Base-by-base conservation (phyloP, 257 asterid species). In the Solanum paucissectum region DNA sequence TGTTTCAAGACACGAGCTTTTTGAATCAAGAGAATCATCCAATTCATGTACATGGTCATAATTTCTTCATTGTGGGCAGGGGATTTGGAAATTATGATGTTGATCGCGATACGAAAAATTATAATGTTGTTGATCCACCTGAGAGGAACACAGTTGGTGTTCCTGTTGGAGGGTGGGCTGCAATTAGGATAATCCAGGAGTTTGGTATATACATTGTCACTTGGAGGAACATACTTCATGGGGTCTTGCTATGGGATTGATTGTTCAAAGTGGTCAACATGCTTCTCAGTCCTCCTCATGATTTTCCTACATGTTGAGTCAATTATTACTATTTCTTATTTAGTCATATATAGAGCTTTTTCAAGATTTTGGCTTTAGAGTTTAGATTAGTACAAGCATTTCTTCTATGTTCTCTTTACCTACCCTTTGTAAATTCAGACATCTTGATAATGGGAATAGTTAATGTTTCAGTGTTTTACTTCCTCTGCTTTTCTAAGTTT, bases 101-200 rank as follows among this genome's bases (percentile, higher is more conserved):
- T 1, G 87, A 60, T 4, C 88, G 86, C 89, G 97, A 94, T 90
- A 93, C 94, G 0, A 14, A 3, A 1, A 23, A 64, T 9, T 93
- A 93, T 87, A 95, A 96, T 86, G 91, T 95, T 6, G 92, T 91
- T 38, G 96, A 95, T 84, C 99, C 99, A 3, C 95, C 97, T 10
- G 98, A 94, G 92, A 93, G 98, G 89, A 95, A 96, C 88, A 96
- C 98, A 33, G 95, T 96, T 89, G 97, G 92, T 2, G 99, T 96
- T 25, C 98, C 99, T n/a, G 42, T 91, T 25, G 98, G 97, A 5
- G 99, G 99, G 84, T 96, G 98, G 98, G 98, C 98, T 3, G 98
- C 95, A 20, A 90, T 95, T 9, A 89, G 98, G 94, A 95, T 86
- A 96, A 96, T 89, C 98, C 98, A 1, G 99, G 99, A 2, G 98